phyloP scores from a whole-genome alignment of 345 rosid species.

The Syzygium oleosum region DNA sequence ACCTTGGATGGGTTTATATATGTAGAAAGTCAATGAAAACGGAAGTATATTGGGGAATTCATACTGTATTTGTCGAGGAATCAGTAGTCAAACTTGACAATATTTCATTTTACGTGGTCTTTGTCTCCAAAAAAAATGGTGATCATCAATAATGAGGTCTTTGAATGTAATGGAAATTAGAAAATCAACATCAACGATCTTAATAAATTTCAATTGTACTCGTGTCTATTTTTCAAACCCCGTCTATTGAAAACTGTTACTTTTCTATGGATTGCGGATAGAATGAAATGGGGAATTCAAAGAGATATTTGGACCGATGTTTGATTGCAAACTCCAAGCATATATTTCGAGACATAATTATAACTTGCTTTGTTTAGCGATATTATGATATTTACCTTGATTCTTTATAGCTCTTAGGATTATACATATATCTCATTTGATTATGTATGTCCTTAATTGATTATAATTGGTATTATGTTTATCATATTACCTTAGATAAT shows the following conservation, averaged over 20 bases:
- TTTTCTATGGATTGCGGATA: background rate
- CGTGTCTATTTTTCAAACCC: background rate
- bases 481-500: background rate
- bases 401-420: too few relatives aligned
- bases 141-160: background rate
- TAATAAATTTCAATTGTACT: background rate
- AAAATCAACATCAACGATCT: background rate
- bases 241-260: background rate
- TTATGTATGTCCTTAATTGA: background rate
- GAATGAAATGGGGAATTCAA: background rate
- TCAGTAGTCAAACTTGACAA: background rate
- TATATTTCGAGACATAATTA: background rate
- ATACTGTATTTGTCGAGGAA: background rate
- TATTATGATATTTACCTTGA: background rate
- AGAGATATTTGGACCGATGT: background rate
- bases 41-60: background rate
- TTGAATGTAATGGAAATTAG: background rate
- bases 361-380: background rate
- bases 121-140: background rate
- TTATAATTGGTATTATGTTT: background rate
- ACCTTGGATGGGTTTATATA: background rate
- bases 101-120: background rate
- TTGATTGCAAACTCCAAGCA: background rate
- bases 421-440: too few relatives aligned
- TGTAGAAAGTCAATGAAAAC: background rate